phyloP scores from a whole-genome alignment of 2,329 filamentous ascomycete species.

The Fusarium sterilihyphosum region DNA sequence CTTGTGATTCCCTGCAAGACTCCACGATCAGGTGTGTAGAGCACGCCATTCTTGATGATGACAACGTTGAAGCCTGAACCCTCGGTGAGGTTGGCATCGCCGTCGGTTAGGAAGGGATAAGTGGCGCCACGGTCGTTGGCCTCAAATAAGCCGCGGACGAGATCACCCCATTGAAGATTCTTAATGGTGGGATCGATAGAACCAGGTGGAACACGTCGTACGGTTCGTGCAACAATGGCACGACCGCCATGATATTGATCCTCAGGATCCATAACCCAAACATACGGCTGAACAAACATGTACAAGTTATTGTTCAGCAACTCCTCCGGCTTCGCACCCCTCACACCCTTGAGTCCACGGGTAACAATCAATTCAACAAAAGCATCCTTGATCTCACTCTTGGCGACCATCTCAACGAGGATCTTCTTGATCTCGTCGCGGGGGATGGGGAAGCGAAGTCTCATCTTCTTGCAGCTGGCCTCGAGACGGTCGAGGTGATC shows the following conservation, averaged over 20 bases:
- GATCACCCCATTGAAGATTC: slow-evolving; percentile 62
- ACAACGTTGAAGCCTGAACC: slow-evolving; percentile 61
- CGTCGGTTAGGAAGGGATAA: slow-evolving; percentile 62
- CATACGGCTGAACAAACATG: slow-evolving; percentile 58
- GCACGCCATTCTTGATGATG: slow-evolving; percentile 54
- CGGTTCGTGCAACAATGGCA: slow-evolving; percentile 57
- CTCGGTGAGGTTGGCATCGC: slow-evolving; percentile 60
- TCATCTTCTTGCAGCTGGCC: slow-evolving; percentile 56
- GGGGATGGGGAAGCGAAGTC: slow-evolving; percentile 54
- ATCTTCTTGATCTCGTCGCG: slow-evolving; percentile 51
- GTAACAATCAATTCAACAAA: slow-evolving; percentile 63
- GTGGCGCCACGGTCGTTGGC: slow-evolving; percentile 56
- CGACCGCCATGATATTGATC: slow-evolving; percentile 53
- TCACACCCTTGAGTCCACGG: slow-evolving; percentile 55
- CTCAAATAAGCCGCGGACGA: slow-evolving; percentile 57
- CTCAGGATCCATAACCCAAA: slow-evolving; percentile 61
- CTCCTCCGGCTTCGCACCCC: slow-evolving; percentile 48
- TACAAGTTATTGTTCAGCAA: slow-evolving; percentile 56
- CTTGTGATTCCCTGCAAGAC: slow-evolving; percentile 60
- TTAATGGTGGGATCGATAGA: slow-evolving; percentile 62
- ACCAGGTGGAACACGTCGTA: slow-evolving; percentile 56
- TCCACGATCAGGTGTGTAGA: slow-evolving; percentile 59
- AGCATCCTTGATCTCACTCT: slow-evolving; percentile 59
- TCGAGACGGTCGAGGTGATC: slow-evolving; percentile 58
- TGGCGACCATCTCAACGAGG: slow-evolving; percentile 56